Evolutionary conservation across 352 stramenopile genomes (phyloP).

Genomic region (Elongisporangium senticosum): DNA sequence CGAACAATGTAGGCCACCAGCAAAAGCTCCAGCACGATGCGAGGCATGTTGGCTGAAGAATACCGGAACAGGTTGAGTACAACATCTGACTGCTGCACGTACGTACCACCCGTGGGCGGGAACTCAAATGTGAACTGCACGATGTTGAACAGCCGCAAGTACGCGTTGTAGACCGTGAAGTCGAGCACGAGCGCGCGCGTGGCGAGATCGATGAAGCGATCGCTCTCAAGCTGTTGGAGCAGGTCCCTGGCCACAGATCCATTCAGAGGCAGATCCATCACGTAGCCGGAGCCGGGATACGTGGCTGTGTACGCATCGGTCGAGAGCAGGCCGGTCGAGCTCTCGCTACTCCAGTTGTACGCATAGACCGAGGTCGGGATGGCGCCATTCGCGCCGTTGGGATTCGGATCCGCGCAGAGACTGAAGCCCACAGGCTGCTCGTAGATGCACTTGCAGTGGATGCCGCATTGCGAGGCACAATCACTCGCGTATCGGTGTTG

Average conservation of each 20-base stretch:
- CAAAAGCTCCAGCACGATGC: slow-evolving; percentile 45
- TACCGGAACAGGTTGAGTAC: slow-evolving; percentile 55
- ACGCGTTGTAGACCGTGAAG: slow-evolving; percentile 59
- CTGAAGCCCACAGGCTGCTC: slow-evolving; percentile 42
- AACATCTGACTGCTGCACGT: slow-evolving; percentile 34
- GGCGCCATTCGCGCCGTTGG: slow-evolving; percentile 23
- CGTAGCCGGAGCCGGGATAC: slow-evolving; percentile 53
- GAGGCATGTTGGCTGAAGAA: slow-evolving; percentile 21
- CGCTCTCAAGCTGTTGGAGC: slow-evolving; percentile 25
- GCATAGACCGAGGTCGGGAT: slow-evolving; percentile 34
- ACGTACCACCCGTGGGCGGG: slow-evolving; percentile 46
- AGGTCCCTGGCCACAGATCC: slow-evolving; percentile 15
- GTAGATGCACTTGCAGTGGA: slow-evolving; percentile 71
- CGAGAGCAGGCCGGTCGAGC: slow-evolving; percentile 14
- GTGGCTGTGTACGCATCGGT: slow-evolving; percentile 3
- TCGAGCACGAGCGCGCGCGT: slow-evolving; percentile 60
- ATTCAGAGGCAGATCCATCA: slow-evolving; percentile 46
- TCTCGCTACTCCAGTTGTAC: slow-evolving; percentile 48
- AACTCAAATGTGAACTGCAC: slow-evolving; percentile 62
- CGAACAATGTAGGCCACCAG: slow-evolving; percentile 35
- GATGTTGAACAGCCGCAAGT: slow-evolving; percentile 58
- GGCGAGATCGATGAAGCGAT: slow-evolving; percentile 52
- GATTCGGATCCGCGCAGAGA: slow-evolving; percentile 44
- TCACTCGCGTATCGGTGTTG: slow-evolving; percentile 37
- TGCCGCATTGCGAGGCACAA: slow-evolving; percentile 34